Percentiles rank a stretch among this genome's conserved stretches.
Conservation (phyloP, 257 asterid genomes). For the Plectranthus barbatus region DNA sequence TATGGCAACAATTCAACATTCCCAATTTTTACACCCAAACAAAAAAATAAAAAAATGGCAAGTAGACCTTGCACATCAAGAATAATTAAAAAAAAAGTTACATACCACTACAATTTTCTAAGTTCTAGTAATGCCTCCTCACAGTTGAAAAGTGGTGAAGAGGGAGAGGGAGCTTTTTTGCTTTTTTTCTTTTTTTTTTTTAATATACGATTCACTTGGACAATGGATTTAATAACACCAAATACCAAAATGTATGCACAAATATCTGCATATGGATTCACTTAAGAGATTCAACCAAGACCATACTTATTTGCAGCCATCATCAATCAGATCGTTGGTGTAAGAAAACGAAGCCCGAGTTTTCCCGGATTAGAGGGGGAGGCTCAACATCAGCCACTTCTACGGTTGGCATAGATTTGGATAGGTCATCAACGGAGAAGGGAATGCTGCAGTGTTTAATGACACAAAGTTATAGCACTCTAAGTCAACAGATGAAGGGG, state of each 20-base stretch:
- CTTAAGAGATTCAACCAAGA: constrained; percentile 11
- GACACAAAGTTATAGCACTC: not conserved
- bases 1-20: constrained; percentile 11
- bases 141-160: constrained; percentile 31
- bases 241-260: constrained; percentile 35
- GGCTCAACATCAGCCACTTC: constrained; percentile 78
- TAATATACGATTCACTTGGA: constrained; percentile 31
- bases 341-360: constrained; percentile 79
- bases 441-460: constrained; percentile 69
- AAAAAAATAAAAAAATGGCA: constrained; percentile 16
- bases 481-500: not conserved
- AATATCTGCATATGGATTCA: constrained; percentile 18
- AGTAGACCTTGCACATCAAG: constrained; percentile 25
- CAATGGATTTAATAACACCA: constrained; percentile 1
- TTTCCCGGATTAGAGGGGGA: constrained; percentile 90
- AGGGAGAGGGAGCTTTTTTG: constrained; percentile 10
- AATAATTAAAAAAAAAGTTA: constrained; percentile 14
- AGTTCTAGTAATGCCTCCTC: constrained; percentile 33
- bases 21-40: constrained; percentile 33
- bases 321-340: constrained; percentile 62
- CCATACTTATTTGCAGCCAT: constrained; percentile 12
- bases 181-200: not conserved
- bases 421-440: constrained; percentile 87
- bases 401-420: constrained; percentile 77
- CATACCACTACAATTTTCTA: constrained; percentile 12